Evolutionary conservation across 768 basidiomycete genomes (phyloP), one percentile per base, ranked within the genome.

Genomic region (Lepiota venenata): DNA sequence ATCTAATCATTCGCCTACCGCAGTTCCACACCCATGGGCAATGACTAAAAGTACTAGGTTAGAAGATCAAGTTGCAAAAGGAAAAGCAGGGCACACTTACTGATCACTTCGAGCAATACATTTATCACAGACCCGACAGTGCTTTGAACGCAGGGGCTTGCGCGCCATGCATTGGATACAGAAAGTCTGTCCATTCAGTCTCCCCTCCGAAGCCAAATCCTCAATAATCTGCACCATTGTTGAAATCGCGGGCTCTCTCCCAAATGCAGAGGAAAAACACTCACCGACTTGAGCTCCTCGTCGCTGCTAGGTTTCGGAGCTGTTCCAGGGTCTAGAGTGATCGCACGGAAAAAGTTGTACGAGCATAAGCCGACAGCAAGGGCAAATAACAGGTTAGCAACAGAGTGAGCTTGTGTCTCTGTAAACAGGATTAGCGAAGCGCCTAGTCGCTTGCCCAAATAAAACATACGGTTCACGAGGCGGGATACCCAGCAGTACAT

Each of bases 1-100:
- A 25, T 16, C 4, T 9, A 40, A 40, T 50, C 27, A 64, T 57
- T 14, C 29, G 69, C 88, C 22, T 65, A 93, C 92, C 85, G 67
- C 96, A 98, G 70, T 98, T 98, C 95, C 95, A 99, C 14, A 98
- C 87, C 97, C 97, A 99, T 1, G 96, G 97, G 61, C 97, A 98
- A 63, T 99, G 95, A 63, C 94, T 96, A 44, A 7, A 50, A 25
- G 40, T 8, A 4, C 43, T 10, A 45, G n/a, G 18, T 21, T 61
- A 56, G 54, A 43, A 4, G 51, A 47, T 50, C 8, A 12, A 37
- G 6, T 43, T 16, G 9, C 8, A 9, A 11, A 11, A 11, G 18
- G 4, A 41, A 56, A 25, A 20, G 18, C 16, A n/a, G 25, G 20
- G 10, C 40, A 38, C 41, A 75, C 91, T 66, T 66, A 97, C 93